Base-by-base conservation (phyloP, 1,284 basidiomycete genomes). In the Ustilago bromivora region DNA sequence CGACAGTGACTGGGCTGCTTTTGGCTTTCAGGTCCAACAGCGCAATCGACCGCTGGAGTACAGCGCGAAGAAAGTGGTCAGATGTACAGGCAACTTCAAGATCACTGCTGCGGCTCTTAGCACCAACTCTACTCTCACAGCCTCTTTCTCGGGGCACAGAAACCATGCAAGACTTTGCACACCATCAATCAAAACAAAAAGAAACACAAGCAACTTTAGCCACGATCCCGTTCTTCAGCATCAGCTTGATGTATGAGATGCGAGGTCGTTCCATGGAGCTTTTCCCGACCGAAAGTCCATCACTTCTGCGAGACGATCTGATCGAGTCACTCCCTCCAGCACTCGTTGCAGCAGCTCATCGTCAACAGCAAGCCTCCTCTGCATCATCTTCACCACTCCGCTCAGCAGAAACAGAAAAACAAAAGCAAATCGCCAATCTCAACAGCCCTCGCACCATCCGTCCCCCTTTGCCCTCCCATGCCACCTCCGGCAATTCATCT, bases 21-120 rank as follows among this genome's bases (percentile, higher is more conserved):
- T 57, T 79, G 13, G 77, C 77, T 0, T 79, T 79, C 28, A 57
- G 77, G 12, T 71, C 66, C 19, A 79, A 79, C 56, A 72, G 68
- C 23, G 72, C 77, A 2, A 69, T 73, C 23, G 72, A 71, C 7
- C 35, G 77, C 6, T 79, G 77, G 77, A 72, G 65, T 34, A 72
- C 73, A 11, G 77, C 67, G 4, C 47, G 72, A 2, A 52, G 70
- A 5, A 70, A 68, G 36, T 79, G 77, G 77, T 61, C 66, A 0
- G 73, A 75, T 36, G 66, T 79, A 1, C 66, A 76, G 35, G 60
- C 72, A 1, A 64, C 73, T 0, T 65, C 63, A 6, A 40, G 77
- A 19, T 71, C 72, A 8, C 54, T 79, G 1, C 32, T 71, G 23
- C 66, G 77, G 9, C 56, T 79, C 10, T 23, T 79, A 9, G 52